These are phyloP conservation scores for Tricholoma terreum DNA, from an alignment of 768 basidiomycete species.

Conservation along the genomic window DNA sequence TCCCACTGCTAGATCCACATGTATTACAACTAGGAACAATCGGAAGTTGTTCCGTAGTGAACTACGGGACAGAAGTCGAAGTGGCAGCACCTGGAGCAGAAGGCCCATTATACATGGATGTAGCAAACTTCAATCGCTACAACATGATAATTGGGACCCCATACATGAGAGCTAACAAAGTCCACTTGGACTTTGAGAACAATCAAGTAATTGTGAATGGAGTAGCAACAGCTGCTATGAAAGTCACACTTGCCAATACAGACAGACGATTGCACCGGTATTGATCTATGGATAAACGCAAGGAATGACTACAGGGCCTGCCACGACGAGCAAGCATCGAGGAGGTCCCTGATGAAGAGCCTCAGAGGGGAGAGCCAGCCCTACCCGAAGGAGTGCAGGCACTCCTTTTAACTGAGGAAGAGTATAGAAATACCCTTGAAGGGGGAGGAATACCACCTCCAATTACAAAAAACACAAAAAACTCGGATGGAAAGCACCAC, in stretches of 20 bases:
- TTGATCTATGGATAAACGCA: slow-evolving; percentile 1
- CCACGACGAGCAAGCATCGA: not conserved
- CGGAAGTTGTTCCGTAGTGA: slow-evolving; percentile 26
- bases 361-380: not conserved
- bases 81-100: slow-evolving; percentile 8
- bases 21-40: slow-evolving; percentile 30
- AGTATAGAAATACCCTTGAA: not conserved
- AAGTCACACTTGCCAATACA: not conserved
- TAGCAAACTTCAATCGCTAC: slow-evolving; percentile 34
- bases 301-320: not conserved
- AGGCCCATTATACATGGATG: slow-evolving; percentile 23
- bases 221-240: not conserved
- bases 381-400: not conserved
- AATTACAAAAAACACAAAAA: not conserved
- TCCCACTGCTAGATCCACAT: slow-evolving; percentile 12
- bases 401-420: not conserved
- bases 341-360: not conserved
- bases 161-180: slow-evolving; percentile 25
- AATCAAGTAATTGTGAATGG: not conserved
- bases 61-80: slow-evolving; percentile 18
- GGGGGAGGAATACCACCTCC: not conserved
- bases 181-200: slow-evolving; percentile 22
- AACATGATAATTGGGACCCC: slow-evolving; percentile 34
- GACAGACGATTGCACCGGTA: not conserved
- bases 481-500: not conserved